These are phyloP conservation scores for Thalassiosira exigua DNA, from an alignment of 352 stramenopile species.

Conservation along the genomic window DNA sequence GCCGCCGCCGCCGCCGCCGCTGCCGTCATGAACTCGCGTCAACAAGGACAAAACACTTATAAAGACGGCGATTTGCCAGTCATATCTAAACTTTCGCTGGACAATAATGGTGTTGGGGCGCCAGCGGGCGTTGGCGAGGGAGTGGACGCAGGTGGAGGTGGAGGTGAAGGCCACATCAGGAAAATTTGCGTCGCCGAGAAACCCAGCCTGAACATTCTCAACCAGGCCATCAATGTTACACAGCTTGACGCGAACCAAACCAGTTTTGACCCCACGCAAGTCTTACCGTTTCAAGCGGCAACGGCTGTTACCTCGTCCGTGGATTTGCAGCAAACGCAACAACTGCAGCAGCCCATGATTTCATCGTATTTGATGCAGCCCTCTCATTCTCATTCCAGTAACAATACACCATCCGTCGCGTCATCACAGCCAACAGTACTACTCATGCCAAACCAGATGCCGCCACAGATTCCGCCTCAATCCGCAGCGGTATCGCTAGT, in stretches of 20 bases:
- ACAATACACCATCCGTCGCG: neutral
- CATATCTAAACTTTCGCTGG: conserved; percentile 18
- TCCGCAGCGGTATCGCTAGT: neutral
- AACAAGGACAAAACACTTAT: neutral
- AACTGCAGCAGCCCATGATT: conserved; percentile 5
- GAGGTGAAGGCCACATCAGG: neutral
- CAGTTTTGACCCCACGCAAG: conserved; percentile 30
- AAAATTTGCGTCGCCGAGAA: neutral
- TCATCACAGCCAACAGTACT: conserved; percentile 1
- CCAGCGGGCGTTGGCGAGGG: neutral
- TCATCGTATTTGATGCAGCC: conserved; percentile 9
- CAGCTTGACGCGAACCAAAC: conserved; percentile 19
- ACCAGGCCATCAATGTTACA: conserved; percentile 19
- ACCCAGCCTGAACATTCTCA: conserved; percentile 28
- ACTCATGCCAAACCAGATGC: conserved; percentile 11
- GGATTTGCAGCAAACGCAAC: neutral
- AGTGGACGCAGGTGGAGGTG: neutral
- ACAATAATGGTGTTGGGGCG: neutral
- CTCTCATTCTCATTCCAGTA: too few species aligned
- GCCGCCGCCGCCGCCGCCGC: too few species aligned
- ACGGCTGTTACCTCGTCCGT: neutral
- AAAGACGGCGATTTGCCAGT: conserved; percentile 3
- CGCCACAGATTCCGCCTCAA: neutral
- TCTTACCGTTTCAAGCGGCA: too few species aligned
- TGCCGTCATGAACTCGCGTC: conserved; percentile 1